Base-by-base conservation (phyloP, 192 early-diverging fungal species). In the Dimargaris verticillata region DNA sequence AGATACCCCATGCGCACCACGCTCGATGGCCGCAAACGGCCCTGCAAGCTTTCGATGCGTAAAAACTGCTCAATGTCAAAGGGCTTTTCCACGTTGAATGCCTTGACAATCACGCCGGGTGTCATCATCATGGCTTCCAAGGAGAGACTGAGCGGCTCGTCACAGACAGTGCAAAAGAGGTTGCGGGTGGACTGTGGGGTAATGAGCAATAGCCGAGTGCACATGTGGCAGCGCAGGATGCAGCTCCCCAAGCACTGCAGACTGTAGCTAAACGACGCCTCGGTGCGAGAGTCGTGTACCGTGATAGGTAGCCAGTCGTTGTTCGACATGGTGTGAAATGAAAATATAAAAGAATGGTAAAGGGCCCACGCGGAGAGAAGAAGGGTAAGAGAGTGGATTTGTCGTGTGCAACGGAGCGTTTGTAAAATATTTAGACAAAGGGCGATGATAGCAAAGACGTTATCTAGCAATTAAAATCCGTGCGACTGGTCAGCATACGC, bases 71-170 rank as follows among this genome's bases (percentile, higher is more conserved):
- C 38, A 59, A 59, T 59, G 22, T 59, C 57, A n/a, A 59, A 59
- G 38, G 57, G 57, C 57, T 44, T 41, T 43, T 59, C 57, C 25
- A 59, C 57, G 42, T 59, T 59, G 43, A 59, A 59, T 5, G 57
- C 57, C 57, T 59, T 59, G 57, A 59, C 57, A n/a, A 59, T 59
- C 6, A 59, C 57, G 12, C 57, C 57, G 57, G 57, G 57, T 15
- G 57, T 59, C 57, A 59, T 59, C 42, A 59, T 41, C 57, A 59
- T 43, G 41, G 57, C 57, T n/a, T 59, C 57, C 5, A 59, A 11
- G 5, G 57, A 44, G 42, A 59, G 33, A 10, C 12, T 38, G 41
- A 59, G 38, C 1, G 57, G 57, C 25, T 59, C 57, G 20, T 41
- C 25, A 22, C 57, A 59, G 20, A 26, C 57, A 15, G 57, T n/a